Evolutionary conservation across 371 early-diverging fungal species (phyloP).

Genomic region (Batkoa obscura): DNA sequence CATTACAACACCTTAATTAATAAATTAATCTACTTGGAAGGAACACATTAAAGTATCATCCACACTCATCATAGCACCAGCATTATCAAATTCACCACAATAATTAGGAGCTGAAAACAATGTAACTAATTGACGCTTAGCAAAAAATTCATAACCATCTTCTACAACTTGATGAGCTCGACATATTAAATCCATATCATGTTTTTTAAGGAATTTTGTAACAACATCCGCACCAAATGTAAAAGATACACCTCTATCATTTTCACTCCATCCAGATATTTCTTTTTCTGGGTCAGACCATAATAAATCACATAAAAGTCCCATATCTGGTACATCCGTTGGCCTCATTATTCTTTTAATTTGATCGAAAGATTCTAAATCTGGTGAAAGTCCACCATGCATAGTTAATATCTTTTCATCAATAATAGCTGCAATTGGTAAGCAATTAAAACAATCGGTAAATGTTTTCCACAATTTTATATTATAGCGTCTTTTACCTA

Average conservation of each 20-base stretch:
- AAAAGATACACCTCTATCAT: slow-evolving; percentile 95
- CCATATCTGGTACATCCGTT: slow-evolving; percentile 94
- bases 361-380: slow-evolving; percentile 76
- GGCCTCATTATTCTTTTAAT: slow-evolving; percentile 82
- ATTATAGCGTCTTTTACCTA: slow-evolving; percentile 71
- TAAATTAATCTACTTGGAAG: slow-evolving; percentile 10
- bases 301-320: slow-evolving; percentile 65
- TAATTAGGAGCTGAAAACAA: slow-evolving; percentile 97
- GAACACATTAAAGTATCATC: slow-evolving; percentile 76
- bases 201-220: slow-evolving; percentile 67
- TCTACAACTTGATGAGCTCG: slow-evolving; percentile 98
- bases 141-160: slow-evolving; percentile 98
- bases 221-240: slow-evolving; percentile 87
- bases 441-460: slow-evolving; percentile 93
- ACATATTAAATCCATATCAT: slow-evolving; percentile 84
- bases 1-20: slow-evolving; percentile 29
- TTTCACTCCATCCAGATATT: slow-evolving; percentile 83
- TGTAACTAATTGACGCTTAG: slow-evolving; percentile 82
- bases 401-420: slow-evolving; percentile 96
- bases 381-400: slow-evolving; percentile 95
- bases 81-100: slow-evolving; percentile 97
- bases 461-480: slow-evolving; percentile 95
- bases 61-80: slow-evolving; percentile 90
- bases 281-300: slow-evolving; percentile 81
- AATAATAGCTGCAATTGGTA: slow-evolving; percentile 93